phyloP scores from a whole-genome alignment of 2,329 filamentous ascomycete genomes.

The Alternaria longipes region DNA sequence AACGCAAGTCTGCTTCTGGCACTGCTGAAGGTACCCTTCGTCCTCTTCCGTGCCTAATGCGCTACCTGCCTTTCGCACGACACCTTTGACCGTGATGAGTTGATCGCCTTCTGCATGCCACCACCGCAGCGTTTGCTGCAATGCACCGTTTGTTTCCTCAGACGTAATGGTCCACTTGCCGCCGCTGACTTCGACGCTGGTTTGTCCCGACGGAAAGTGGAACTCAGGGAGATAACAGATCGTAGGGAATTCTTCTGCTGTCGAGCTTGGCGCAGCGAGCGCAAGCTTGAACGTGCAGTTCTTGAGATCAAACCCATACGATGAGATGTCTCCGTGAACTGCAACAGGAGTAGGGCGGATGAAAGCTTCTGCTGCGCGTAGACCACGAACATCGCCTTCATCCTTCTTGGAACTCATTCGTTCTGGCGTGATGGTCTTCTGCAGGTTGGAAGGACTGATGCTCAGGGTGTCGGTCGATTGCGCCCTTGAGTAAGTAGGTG shows the following conservation, averaged over 20 bases:
- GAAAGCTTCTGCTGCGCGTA: conserved; percentile 91
- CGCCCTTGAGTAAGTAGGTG: conserved; percentile 65
- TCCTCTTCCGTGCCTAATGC: conserved; percentile 70
- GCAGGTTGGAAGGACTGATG: conserved; percentile 79
- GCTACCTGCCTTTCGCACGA: conserved; percentile 66
- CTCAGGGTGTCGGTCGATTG: conserved; percentile 57
- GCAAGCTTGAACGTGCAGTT: conserved; percentile 79
- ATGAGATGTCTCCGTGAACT: conserved; percentile 74
- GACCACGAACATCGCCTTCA: conserved; percentile 62
- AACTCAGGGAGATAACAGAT: conserved; percentile 88
- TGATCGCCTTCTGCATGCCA: conserved; percentile 92
- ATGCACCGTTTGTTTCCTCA: conserved; percentile 73
- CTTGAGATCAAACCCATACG: conserved; percentile 83
- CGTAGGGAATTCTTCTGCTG: conserved; percentile 74
- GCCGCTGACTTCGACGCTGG: conserved; percentile 77
- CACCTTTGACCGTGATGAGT: conserved; percentile 76
- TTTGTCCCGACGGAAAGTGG: conserved; percentile 83
- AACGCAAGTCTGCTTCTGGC: conserved; percentile 55
- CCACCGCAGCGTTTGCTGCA: conserved; percentile 84
- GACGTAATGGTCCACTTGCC: conserved; percentile 89
- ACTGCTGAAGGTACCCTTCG: conserved; percentile 77
- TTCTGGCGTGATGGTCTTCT: conserved; percentile 72
- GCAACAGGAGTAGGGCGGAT: conserved; percentile 83
- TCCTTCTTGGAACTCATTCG: conserved; percentile 50
- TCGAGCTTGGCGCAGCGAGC: conserved; percentile 68